Base-by-base conservation (phyloP, 2,329 filamentous ascomycete genomes). In the Aspergillus tubingensis region DNA sequence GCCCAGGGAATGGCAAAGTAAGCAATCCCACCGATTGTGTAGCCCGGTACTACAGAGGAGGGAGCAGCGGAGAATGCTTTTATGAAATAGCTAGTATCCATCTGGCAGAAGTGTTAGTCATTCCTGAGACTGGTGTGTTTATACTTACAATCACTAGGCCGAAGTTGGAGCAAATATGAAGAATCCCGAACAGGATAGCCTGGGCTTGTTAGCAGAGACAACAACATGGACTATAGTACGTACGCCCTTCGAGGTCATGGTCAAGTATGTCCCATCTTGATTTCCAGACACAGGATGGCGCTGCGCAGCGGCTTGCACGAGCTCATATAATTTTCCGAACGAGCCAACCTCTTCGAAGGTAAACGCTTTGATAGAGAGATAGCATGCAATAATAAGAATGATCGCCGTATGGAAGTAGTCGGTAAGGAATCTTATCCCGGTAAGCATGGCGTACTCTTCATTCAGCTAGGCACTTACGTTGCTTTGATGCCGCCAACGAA, bases 1-100 rank as follows among this genome's bases (percentile, higher is more conserved):
- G 77, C 79, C 81, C 81, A 85, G 0, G 83, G 83, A 10, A 85
- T 82, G 0, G 80, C 78, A 54, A 85, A 85, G 60, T 83, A 85
- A 0, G 81, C 78, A 13, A 85, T 79, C 0, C 82, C 83, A 0
- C 83, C 83, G 11, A 84, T 70, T 3, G 79, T 76, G 59, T 85
- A 85, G 0, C 83, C 82, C 0, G 81, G 82, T 0, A 84, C 81
- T 0, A 81, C 82, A 0, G 82, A 79, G 1, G 77, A 71, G 0
- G 77, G 80, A 0, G 73, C 76, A 3, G 77, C 81, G 0, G 81
- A 79, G 63, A 85, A 83, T 0, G 81, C 81, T 61, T 85, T 83
- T 63, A 81, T 79, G 53, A 83, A 84, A 69, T 83, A 84, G 25
- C 80, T 80, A 1, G 82, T 83, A 58, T 81, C 82, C 79, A 84